Evolutionary conservation across 2,329 filamentous ascomycete species (phyloP).

Genomic region (Fonsecaea multimorphosa): DNA sequence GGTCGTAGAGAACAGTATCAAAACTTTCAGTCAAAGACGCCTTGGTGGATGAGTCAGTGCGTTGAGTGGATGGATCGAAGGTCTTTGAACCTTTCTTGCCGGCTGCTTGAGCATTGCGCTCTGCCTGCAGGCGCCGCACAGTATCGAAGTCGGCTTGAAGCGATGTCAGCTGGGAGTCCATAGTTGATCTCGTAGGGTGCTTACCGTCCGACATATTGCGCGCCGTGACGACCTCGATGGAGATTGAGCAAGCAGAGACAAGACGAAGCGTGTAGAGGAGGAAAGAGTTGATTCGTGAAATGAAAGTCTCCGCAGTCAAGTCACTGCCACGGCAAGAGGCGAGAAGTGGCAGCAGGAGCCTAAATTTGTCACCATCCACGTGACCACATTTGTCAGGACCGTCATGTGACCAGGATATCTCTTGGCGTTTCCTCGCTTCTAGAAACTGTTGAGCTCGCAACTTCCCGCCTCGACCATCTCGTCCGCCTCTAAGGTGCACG

Average conservation of each 20-base stretch:
- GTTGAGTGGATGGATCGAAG: constrained; percentile 79
- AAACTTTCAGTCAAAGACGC: constrained; percentile 85
- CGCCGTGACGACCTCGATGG: constrained; percentile 17
- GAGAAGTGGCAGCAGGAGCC: not conserved
- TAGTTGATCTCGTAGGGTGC: not conserved
- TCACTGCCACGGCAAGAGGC: not conserved
- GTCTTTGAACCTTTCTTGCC: constrained; percentile 80
- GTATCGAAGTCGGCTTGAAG: constrained; percentile 93
- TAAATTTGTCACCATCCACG: constrained; percentile 6
- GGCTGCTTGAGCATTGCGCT: constrained; percentile 82
- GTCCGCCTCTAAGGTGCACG: not conserved
- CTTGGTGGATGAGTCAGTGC: constrained; percentile 83
- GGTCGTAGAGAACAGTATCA: constrained; percentile 86
- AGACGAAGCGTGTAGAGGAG: not conserved
- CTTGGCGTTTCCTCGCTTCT: not conserved
- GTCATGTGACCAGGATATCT: not conserved
- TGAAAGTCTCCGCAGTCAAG: not conserved
- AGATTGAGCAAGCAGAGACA: not conserved
- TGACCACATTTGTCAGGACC: not conserved
- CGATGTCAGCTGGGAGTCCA: constrained; percentile 70
- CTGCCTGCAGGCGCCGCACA: constrained; percentile 85
- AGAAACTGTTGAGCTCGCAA: not conserved
- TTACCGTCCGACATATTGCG: constrained; percentile 35
- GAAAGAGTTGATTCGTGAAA: not conserved
- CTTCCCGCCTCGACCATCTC: not conserved